Conservation (phyloP, 306 rosid species). For the Abrus pulchellus region DNA sequence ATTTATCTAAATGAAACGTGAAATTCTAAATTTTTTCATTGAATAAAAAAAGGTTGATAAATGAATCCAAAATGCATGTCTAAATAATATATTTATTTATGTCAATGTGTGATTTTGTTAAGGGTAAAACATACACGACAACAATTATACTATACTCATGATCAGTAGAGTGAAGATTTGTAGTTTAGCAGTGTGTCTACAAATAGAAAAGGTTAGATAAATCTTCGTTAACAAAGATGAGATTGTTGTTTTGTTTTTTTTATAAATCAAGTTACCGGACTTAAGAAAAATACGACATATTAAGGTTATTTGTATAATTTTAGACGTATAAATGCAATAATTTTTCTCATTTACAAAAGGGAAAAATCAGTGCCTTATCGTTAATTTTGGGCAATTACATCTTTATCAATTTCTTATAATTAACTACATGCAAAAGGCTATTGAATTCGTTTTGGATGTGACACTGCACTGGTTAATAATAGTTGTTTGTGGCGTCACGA, state of each 20-base stretch:
- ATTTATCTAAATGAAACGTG: neutral
- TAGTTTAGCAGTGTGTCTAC: conserved; percentile 3
- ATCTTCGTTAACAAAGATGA: neutral
- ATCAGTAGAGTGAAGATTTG: conserved; percentile 12
- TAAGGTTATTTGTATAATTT: neutral
- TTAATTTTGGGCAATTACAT: neutral
- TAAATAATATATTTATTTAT: neutral
- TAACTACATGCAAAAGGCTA: neutral
- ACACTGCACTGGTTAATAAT: conserved; percentile 12
- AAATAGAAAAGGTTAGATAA: conserved; percentile 7
- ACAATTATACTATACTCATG: neutral
- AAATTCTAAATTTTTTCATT: neutral
- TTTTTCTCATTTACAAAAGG: neutral
- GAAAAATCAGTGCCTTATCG: neutral
- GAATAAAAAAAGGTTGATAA: neutral
- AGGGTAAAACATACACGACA: neutral
- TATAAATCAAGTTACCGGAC: neutral
- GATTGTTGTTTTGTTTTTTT: neutral
- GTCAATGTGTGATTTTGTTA: neutral
- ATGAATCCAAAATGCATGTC: conserved; percentile 1
- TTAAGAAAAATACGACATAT: neutral
- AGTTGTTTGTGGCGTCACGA: conserved; percentile 30
- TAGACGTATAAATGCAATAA: neutral
- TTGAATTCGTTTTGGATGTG: conserved; percentile 28
- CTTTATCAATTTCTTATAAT: neutral